Percentiles rank a stretch among this genome's conserved stretches.
Conservation (phyloP, 2,329 filamentous ascomycete species). For the Fusarium odoratissimum region DNA sequence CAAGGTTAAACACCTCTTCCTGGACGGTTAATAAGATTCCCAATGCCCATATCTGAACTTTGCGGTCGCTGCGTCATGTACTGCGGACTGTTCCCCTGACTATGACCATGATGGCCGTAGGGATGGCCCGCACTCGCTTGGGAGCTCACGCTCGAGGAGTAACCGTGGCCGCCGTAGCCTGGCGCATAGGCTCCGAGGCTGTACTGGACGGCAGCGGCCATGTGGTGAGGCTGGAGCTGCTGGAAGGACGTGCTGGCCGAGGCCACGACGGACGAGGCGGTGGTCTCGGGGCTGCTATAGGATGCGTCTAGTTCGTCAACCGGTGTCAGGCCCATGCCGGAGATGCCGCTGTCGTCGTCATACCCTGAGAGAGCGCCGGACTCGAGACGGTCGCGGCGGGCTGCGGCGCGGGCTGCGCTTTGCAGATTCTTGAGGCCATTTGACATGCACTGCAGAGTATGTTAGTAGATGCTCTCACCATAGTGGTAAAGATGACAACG, state of each 20-base stretch:
- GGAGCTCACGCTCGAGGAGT: slow-evolving; percentile 67
- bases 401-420: slow-evolving; percentile 73
- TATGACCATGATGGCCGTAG: slow-evolving; percentile 46
- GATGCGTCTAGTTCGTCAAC: slow-evolving; percentile 69
- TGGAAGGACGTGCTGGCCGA: slow-evolving; percentile 52
- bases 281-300: slow-evolving; percentile 66
- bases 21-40: slow-evolving; percentile 67
- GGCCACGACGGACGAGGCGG: slow-evolving; percentile 55
- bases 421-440: slow-evolving; percentile 85
- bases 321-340: slow-evolving; percentile 68
- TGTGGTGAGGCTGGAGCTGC: slow-evolving; percentile 44
- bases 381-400: slow-evolving; percentile 72
- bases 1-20: slow-evolving; percentile 41
- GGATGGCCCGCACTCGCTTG: slow-evolving; percentile 54
- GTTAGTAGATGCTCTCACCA: not conserved
- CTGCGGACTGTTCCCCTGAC: slow-evolving; percentile 56
- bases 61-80: slow-evolving; percentile 63
- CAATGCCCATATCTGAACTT: slow-evolving; percentile 71
- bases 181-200: slow-evolving; percentile 39
- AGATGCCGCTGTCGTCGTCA: slow-evolving; percentile 79
- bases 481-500: slow-evolving; percentile 15
- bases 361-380: slow-evolving; percentile 58
- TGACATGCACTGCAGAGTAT: slow-evolving; percentile 76
- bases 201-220: slow-evolving; percentile 39
- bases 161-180: slow-evolving; percentile 54